These are phyloP conservation scores for Naegleria fowleri DNA, from an alignment of 208 protist species.

Conservation along the genomic window DNA sequence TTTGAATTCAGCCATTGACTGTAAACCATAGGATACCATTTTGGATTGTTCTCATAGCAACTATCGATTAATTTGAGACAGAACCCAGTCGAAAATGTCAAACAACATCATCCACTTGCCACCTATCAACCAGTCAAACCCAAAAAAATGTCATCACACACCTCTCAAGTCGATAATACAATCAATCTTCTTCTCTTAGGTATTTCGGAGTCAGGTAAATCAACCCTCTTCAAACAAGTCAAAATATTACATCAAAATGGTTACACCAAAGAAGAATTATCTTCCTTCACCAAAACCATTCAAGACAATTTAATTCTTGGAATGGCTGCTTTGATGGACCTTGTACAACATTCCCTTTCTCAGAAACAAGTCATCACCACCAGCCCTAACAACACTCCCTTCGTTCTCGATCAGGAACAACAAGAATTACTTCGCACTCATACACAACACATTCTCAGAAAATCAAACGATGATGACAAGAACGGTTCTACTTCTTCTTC, in stretches of 20 bases:
- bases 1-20: too few relatives aligned
- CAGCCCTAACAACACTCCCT: background rate
- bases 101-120: background rate
- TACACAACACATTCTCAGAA: too few relatives aligned
- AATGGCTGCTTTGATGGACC: background rate
- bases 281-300: background rate
- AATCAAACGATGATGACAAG: background rate
- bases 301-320: slow-evolving; percentile 10
- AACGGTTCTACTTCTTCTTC: background rate
- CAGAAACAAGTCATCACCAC: background rate
- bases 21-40: too few relatives aligned
- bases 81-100: too few relatives aligned
- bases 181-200: slow-evolving; percentile 13
- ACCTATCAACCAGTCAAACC: background rate
- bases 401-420: too few relatives aligned
- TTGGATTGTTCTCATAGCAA: too few relatives aligned
- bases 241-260: slow-evolving; percentile 18
- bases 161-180: background rate
- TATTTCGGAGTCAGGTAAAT: slow-evolving; percentile 20
- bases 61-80: too few relatives aligned
- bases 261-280: slow-evolving; percentile 19
- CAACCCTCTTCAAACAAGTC: slow-evolving; percentile 22
- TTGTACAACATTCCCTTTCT: background rate
- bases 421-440: too few relatives aligned
- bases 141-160: background rate